Conservation (phyloP, 331 rosid genomes). For the Malus hybrid region DNA sequence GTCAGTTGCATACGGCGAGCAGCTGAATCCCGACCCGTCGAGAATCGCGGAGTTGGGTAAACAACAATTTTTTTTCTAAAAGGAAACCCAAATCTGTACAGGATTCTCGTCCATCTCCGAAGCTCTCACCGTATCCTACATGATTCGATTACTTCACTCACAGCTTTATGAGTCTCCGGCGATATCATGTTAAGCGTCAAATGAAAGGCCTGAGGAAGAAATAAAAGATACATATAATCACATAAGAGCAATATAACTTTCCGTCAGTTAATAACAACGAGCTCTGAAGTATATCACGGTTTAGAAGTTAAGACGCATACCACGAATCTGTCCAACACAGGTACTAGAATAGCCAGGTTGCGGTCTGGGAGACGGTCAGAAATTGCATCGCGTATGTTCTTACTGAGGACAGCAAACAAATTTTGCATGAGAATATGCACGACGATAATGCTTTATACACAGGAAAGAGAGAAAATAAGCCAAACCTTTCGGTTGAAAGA, state of each 20-base stretch:
- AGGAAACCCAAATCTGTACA: slow-evolving; percentile 49
- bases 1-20: slow-evolving; percentile 23
- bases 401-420: slow-evolving; percentile 35
- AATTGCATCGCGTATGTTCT: slow-evolving; percentile 64
- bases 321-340: slow-evolving; percentile 97
- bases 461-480: background rate
- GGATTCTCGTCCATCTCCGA: slow-evolving; percentile 10
- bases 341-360: slow-evolving; percentile 73
- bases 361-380: slow-evolving; percentile 82
- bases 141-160: slow-evolving; percentile 89
- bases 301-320: slow-evolving; percentile 31
- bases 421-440: background rate
- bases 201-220: slow-evolving; percentile 70
- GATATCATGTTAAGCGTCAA: slow-evolving; percentile 88
- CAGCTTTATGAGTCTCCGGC: slow-evolving; percentile 87
- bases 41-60: background rate
- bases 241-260: background rate
- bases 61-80: slow-evolving; percentile 10
- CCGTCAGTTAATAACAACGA: background rate
- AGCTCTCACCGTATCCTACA: slow-evolving; percentile 58
- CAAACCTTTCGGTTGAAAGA: slow-evolving; percentile 83
- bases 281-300: background rate
- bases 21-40: slow-evolving; percentile 3
- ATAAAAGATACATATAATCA: background rate
- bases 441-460: background rate